Conservation (phyloP, 2,329 filamentous ascomycete genomes). For the Ploettnerulaceae sp. region DNA sequence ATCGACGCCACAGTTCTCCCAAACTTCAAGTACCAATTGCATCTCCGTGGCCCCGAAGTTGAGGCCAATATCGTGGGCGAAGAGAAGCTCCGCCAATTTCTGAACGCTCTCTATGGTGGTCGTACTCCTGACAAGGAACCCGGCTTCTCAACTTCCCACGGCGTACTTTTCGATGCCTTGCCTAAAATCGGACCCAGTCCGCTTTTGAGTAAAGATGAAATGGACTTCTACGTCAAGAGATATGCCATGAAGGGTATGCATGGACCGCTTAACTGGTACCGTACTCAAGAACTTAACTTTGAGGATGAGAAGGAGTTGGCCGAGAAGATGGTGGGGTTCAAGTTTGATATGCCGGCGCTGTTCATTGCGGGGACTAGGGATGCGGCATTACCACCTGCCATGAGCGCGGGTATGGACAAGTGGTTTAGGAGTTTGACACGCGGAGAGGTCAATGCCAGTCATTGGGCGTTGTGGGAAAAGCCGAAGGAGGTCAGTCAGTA, state of each 20-base stretch:
- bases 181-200: slow-evolving; percentile 50
- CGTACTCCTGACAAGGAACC: slow-evolving; percentile 48
- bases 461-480: slow-evolving; percentile 81
- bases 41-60: slow-evolving; percentile 65
- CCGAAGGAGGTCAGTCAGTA: slow-evolving; percentile 64
- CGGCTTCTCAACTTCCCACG: slow-evolving; percentile 55
- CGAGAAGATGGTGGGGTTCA: slow-evolving; percentile 51
- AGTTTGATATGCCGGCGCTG: slow-evolving; percentile 60
- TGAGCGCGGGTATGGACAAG: slow-evolving; percentile 68
- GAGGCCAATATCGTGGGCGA: slow-evolving; percentile 53
- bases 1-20: slow-evolving; percentile 51
- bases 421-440: slow-evolving; percentile 57
- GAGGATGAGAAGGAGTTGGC: slow-evolving; percentile 65
- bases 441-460: slow-evolving; percentile 62
- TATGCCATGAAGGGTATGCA: slow-evolving; percentile 69
- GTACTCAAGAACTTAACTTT: slow-evolving; percentile 65
- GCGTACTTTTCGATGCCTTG: slow-evolving; percentile 60
- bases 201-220: slow-evolving; percentile 62
- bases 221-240: slow-evolving; percentile 71
- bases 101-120: slow-evolving; percentile 69
- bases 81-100: slow-evolving; percentile 62
- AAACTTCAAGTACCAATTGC: slow-evolving; percentile 80
- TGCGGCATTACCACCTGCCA: slow-evolving; percentile 62
- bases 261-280: slow-evolving; percentile 87
- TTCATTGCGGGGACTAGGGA: slow-evolving; percentile 73